A percentile compares a stretch with the other conserved stretches of the same genome.
Evolutionary conservation across 1,284 basidiomycete species (phyloP).

Genomic region (Sanghuangporus weigelae): DNA sequence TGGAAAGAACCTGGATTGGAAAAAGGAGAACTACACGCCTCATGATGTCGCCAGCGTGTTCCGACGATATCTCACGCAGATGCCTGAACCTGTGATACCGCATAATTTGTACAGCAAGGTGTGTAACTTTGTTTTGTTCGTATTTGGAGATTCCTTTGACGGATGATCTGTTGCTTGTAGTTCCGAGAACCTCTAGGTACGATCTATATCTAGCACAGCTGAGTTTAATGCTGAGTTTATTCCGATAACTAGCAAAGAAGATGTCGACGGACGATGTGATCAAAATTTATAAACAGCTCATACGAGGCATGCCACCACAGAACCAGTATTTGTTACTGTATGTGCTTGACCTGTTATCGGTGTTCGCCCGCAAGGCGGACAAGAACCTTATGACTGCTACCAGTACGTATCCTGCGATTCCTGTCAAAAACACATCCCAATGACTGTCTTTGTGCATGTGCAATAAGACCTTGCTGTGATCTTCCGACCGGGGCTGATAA

Average conservation of each 20-base stretch:
- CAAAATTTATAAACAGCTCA: slow-evolving; percentile 77
- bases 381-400: slow-evolving; percentile 95
- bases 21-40: slow-evolving; percentile 76
- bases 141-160: not conserved
- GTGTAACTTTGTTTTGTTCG: slow-evolving; percentile 29
- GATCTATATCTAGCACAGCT: slow-evolving; percentile 20
- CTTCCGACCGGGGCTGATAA: slow-evolving; percentile 89
- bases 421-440: not conserved
- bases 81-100: slow-evolving; percentile 94
- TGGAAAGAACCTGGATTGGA: slow-evolving; percentile 92
- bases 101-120: slow-evolving; percentile 84
- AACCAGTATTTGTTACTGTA: slow-evolving; percentile 96
- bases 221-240: slow-evolving; percentile 1
- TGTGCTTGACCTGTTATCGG: slow-evolving; percentile 91
- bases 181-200: slow-evolving; percentile 80
- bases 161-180: slow-evolving; percentile 31
- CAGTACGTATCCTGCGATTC: slow-evolving; percentile 49
- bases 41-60: slow-evolving; percentile 98
- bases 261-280: slow-evolving; percentile 55
- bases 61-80: slow-evolving; percentile 90
- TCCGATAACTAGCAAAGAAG: slow-evolving; percentile 45
- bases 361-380: slow-evolving; percentile 87
- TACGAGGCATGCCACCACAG: slow-evolving; percentile 77
- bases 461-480: slow-evolving; percentile 88
- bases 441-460: not conserved